Evolutionary conservation across 768 basidiomycete genomes (phyloP), one percentile per base, ranked within the genome.

Genomic region (Pleurotus tuber-regium): DNA sequence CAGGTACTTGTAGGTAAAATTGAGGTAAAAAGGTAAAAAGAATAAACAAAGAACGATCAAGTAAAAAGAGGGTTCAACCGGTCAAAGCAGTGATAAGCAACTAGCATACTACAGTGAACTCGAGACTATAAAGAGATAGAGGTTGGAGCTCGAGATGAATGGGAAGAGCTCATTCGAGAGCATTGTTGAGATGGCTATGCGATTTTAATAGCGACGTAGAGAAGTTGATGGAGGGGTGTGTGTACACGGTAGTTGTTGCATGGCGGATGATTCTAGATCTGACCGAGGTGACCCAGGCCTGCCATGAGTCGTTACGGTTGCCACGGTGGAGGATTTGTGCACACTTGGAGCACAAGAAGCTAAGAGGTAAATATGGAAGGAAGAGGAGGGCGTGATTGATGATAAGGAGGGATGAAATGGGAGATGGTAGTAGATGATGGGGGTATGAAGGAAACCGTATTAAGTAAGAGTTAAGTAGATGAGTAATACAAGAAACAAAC

Each of bases 21-120:
- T 16, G 16, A 48, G 31, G 46, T 18, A 18, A 11, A 35, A 33
- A 30, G 35, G 30, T 14, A 31, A 48, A 31, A 47, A 35, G 23
- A 18, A 48, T 48, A 48, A 35, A 48, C 46, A 48, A 48, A 35
- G 31, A 48, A 35, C 31, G 31, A n/a, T 42, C 23, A 19, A 42
- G 23, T 19, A 31, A 48, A 48, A 35, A n/a, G 30, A 35, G 31
- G 46, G 46, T 35, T 48, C 46, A 48, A 48, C 46, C 46, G 16
- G 46, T 48, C 46, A 48, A 48, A 33, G 46, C 46, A 48, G 46
- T 48, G 35, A 48, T 48, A 48, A 10, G 23, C 40, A 24, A 48
- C 46, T 33, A 48, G 46, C 19, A 35, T 35, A 48, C n/a, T 21
- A 48, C 19, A 23, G 21, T 38, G 35, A 48, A 48, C 31, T 48